Base-by-base conservation (phyloP, 1,284 basidiomycete species). In the Coniferiporia weirii region DNA sequence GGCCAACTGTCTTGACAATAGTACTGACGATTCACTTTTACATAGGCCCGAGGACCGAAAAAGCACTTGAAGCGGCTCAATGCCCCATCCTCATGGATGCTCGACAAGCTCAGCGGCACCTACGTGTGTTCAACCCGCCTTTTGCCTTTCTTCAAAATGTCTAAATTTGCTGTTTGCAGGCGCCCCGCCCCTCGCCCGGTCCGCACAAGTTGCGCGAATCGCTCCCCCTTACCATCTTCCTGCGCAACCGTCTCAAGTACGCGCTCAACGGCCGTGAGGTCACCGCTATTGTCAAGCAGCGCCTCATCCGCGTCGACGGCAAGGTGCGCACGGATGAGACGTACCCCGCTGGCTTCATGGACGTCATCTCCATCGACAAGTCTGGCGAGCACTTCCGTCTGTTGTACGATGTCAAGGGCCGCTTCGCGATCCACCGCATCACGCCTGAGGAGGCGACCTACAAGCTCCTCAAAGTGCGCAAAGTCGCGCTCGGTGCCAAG, bases 331-430 rank as follows among this genome's bases (percentile, higher is more conserved):
- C 97, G 62, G 97, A 99, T 77, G 82, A 90, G 69, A 98, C 93
- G 70, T 99, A 87, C 85, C 96, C 96, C 65, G 84, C 95, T 69
- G 96, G 96, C 66, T 99, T 97, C 86, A 89, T 90, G 93, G 95
- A 99, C 76, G 96, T 98, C 63, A 84, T 99, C 74, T 87, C 93
- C 62, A 93, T 99, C 68, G 97, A 99, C 79, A 95, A 95, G 77
- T 98, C 96, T 52, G 93, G 92, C 77, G 96, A 99, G 80, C 91
- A 98, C 83, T 99, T 99, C 91, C 96, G 96, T 76, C 86, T 99
- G 68, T 84, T 99, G 54, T 99, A 99, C 84, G 97, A 99, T 73
- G 87, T 98, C 77, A 99, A 99, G 84, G 95, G 96, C 68, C 95
- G 96, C 69, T 99, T 99, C 83, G 92, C 95, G 66, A 96, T 99